Evolutionary conservation across 2,329 filamentous ascomycete genomes (phyloP).

Genomic region (Cadophora sp.): DNA sequence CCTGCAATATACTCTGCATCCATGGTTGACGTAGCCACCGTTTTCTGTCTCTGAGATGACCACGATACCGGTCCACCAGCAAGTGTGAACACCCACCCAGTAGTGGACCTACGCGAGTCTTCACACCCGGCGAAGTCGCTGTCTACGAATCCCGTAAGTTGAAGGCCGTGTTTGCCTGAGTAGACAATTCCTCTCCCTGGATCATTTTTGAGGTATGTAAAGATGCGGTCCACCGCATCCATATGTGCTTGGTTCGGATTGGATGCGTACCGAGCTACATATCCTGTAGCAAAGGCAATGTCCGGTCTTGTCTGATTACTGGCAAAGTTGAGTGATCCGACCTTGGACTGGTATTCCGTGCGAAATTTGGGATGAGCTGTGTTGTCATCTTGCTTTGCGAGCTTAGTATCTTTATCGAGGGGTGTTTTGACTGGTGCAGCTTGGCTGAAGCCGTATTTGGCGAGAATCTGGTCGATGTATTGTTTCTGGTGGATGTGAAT

Average conservation of each 20-base stretch:
- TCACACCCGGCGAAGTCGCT: not conserved
- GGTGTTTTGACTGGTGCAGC: too few species aligned
- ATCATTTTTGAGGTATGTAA: not conserved
- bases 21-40: not conserved
- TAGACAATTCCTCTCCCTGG: not conserved
- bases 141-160: not conserved
- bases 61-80: not conserved
- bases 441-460: too few species aligned
- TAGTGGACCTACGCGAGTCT: not conserved
- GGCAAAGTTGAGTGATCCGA: too few species aligned
- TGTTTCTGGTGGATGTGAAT: too few species aligned
- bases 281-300: not conserved
- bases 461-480: too few species aligned
- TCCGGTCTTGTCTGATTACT: not conserved
- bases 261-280: not conserved
- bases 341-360: too few species aligned
- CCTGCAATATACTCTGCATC: not conserved
- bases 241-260: not conserved
- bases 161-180: not conserved
- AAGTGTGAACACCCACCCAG: not conserved
- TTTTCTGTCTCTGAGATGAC: not conserved
- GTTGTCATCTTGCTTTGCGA: too few species aligned
- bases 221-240: not conserved
- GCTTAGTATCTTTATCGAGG: too few species aligned
- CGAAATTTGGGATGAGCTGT: too few species aligned